phyloP scores from a whole-genome alignment of 2,329 filamentous ascomycete species.

The Penicillium vulpinum region DNA sequence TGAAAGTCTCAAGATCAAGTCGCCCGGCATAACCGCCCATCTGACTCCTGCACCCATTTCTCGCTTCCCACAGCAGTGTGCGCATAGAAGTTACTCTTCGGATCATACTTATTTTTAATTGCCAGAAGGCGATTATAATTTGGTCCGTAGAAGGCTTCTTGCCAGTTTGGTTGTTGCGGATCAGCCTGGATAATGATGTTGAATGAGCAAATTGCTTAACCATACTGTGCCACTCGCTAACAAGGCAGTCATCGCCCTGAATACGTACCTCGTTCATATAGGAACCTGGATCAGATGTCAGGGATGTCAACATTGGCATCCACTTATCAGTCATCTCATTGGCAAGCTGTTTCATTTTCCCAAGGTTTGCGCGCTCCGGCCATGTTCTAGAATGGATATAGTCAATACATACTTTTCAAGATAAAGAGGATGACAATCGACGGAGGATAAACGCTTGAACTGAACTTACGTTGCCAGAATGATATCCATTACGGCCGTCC shows the following conservation, averaged over 20 bases:
- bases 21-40: no score
- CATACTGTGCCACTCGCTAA: no score
- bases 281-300: constrained; percentile 35
- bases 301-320: constrained; percentile 29
- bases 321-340: constrained; percentile 32
- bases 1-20: no score
- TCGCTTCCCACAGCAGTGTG: background rate
- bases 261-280: constrained; percentile 39
- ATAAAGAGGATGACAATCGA: no score
- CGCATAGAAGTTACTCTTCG: constrained; percentile 29
- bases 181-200: constrained; percentile 15
- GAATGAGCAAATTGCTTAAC: no score
- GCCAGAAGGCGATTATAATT: background rate
- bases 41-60: no score
- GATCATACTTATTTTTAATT: background rate
- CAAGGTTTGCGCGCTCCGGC: constrained; percentile 26
- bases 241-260: background rate
- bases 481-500: no score
- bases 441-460: no score
- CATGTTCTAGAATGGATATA: no score
- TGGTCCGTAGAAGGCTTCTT: background rate
- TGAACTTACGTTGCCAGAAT: no score
- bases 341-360: constrained; percentile 35
- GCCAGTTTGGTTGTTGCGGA: constrained; percentile 15
- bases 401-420: no score